Evolutionary conservation across 1,284 basidiomycete genomes (phyloP).

Genomic region (Rhodotorula sp.): DNA sequence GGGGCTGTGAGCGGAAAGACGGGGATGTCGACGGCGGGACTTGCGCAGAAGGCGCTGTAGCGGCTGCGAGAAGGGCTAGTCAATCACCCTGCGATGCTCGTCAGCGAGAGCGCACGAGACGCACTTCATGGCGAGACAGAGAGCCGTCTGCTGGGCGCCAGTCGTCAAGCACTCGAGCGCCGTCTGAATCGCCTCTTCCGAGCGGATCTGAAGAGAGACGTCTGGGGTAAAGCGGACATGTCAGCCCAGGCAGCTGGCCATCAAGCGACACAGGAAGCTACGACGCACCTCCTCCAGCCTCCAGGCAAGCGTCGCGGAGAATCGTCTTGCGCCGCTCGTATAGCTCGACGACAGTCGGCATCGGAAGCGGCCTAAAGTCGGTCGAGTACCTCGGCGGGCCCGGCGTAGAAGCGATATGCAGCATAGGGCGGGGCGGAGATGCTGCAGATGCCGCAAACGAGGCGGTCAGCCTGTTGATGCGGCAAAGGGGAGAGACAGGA

Average conservation of each 20-base stretch:
- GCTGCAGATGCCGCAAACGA: no score
- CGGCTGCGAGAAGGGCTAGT: not conserved
- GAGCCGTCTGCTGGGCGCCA: constrained; percentile 10
- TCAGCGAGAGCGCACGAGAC: not conserved
- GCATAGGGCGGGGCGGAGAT: not conserved
- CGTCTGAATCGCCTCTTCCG: constrained; percentile 4
- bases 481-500: no score
- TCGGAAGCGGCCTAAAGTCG: constrained; percentile 2
- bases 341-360: constrained; percentile 5
- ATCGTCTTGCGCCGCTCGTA: not conserved
- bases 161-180: not conserved
- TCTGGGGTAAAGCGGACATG: not conserved
- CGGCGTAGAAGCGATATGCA: not conserved
- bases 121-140: constrained; percentile 27
- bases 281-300: not conserved
- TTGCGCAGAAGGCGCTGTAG: constrained; percentile 21
- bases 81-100: no score
- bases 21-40: constrained; percentile 7
- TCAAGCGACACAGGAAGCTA: not conserved
- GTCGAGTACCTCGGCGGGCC: not conserved
- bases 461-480: no score
- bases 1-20: constrained; percentile 23
- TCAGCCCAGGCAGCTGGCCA: not conserved
- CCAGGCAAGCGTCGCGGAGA: not conserved
- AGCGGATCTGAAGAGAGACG: constrained; percentile 1